Conservation (phyloP, 1,284 basidiomycete genomes). For the Trametes pubescens region DNA sequence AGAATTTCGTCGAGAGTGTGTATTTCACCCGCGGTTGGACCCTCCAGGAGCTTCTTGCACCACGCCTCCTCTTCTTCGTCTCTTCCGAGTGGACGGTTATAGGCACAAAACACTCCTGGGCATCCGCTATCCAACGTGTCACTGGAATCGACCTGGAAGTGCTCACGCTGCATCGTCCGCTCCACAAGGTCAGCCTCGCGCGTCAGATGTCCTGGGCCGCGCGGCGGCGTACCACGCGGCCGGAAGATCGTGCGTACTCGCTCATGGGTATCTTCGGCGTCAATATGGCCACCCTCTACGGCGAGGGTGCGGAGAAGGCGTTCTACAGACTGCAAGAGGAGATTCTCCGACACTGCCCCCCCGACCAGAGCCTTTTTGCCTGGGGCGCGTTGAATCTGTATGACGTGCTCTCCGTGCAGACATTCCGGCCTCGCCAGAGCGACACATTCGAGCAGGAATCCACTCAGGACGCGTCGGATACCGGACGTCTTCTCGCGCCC, state of each 20-base stretch:
- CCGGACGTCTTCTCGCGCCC: background rate
- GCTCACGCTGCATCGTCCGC: background rate
- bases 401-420: background rate
- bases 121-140: slow-evolving; percentile 1
- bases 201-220: slow-evolving; percentile 6
- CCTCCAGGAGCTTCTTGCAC: slow-evolving; percentile 11
- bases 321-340: slow-evolving; percentile 1
- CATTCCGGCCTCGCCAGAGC: background rate
- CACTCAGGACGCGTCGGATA: background rate
- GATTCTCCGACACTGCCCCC: background rate
- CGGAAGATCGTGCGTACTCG: slow-evolving; percentile 6
- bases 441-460: background rate
- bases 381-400: background rate
- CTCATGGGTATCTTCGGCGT: slow-evolving; percentile 10
- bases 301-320: background rate
- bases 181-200: slow-evolving; percentile 1
- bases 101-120: slow-evolving; percentile 1
- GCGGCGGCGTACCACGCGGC: slow-evolving; percentile 4
- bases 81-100: background rate
- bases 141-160: slow-evolving; percentile 4
- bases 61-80: slow-evolving; percentile 4
- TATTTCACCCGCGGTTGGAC: slow-evolving; percentile 9
- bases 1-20: slow-evolving; percentile 1
- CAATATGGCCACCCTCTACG: slow-evolving; percentile 2
- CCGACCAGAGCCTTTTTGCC: slow-evolving; percentile 9